Base-by-base conservation (phyloP, 495 filamentous ascomycete species). In the Physcia stellaris region DNA sequence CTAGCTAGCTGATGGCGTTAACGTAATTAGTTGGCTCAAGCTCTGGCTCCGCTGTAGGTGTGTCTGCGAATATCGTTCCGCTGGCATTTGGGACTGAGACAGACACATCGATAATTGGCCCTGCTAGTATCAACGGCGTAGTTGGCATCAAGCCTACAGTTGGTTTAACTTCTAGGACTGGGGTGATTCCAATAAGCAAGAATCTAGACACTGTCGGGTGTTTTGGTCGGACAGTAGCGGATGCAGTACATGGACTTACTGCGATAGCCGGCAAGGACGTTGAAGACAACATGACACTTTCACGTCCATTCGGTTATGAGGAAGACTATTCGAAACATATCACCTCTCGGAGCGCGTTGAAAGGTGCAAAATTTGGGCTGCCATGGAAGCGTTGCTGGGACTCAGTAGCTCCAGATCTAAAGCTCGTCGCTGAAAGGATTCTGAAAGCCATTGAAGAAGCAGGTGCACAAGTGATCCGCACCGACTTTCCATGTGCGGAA, bases 61-160 rank as follows among this genome's bases (percentile, higher is more conserved):
- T 57, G n/a, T 53, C 57, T 12, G 40, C 66, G 16, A 64, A 61
- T 9, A 55, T 68, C n/a, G 62, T 61, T 2, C 42, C 57, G 7
- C 50, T 63, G 4, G 19, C 50, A 15, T 45, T 67, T 22, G 64
- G 64, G 11, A 58, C 64, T 1, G 64, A 66, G 29, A 49, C 48
- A 35, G 40, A 47, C 13, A 41, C 43, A 1, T 66, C 61, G 12
- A 56, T 66, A 15, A 37, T 67, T 17, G 41, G 43, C 10, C 59
- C 64, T 7, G 55, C 58, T 4, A 51, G 44, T 17, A 43, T 54
- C 1, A 57, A 57, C 15, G 57, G 52, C 1, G 39, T 68, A 4
- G 61, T 61, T 3, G 63, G 70, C 2, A 64, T 76, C 49, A 78
- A 75, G 51, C 73, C 73, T 6, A 73, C 70, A 3, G 66, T 74